A percentile compares a stretch with the other conserved stretches of the same genome.
Conservation (phyloP, 257 asterid species). For the Solanum ahanhuiri region DNA sequence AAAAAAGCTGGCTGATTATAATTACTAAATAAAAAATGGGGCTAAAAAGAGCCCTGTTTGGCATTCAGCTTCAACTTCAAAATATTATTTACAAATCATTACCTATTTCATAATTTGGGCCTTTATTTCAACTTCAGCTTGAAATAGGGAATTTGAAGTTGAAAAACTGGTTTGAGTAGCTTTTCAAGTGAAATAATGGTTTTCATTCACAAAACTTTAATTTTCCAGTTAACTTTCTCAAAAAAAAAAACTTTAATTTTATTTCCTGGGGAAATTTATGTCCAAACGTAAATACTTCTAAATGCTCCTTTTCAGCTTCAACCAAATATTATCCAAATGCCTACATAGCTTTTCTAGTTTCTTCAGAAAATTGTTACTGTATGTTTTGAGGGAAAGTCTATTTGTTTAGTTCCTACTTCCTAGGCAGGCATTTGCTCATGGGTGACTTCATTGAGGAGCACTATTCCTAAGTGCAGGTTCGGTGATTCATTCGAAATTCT, state of each 20-base stretch:
- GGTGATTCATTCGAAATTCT: not conserved
- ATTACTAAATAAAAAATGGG: not conserved
- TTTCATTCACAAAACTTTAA: not conserved
- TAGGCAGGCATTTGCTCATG: not conserved
- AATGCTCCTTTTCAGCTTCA: not conserved
- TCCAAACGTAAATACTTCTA: not conserved
- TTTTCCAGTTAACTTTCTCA: not conserved
- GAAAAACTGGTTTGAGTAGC: not conserved
- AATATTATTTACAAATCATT: not conserved
- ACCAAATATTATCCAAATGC: not conserved
- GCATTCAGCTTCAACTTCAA: not conserved
- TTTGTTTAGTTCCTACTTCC: not conserved
- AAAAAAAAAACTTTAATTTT: not conserved
- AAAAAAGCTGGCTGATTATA: not conserved
- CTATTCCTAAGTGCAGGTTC: not conserved
- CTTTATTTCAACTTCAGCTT: not conserved
- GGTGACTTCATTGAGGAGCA: not conserved
- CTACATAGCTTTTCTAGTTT: not conserved
- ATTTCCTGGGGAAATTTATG: not conserved
- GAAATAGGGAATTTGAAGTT: not conserved
- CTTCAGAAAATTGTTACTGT: not conserved
- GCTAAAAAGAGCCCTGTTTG: not conserved
- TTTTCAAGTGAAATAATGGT: not conserved
- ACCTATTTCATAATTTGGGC: not conserved
- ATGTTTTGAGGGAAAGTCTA: not conserved